phyloP scores from a whole-genome alignment of 2,329 filamentous ascomycete genomes.

The Catunica adiposa region DNA sequence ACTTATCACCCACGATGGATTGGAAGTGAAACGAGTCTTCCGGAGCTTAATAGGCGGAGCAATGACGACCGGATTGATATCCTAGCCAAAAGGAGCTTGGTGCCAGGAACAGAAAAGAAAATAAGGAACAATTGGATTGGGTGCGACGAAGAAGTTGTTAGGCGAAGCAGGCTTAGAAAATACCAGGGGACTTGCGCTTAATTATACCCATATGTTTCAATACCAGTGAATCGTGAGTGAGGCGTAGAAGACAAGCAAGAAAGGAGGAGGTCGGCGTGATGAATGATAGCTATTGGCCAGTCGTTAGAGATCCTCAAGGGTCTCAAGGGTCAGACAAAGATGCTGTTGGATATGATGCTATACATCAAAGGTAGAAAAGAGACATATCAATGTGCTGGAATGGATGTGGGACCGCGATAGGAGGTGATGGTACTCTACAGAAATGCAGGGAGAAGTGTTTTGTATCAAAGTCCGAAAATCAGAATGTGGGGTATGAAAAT shows the following conservation, averaged over 20 bases:
- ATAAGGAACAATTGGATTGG: background rate
- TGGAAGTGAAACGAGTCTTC: background rate
- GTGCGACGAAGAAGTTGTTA: background rate
- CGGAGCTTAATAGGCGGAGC: background rate
- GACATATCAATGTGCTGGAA: background rate
- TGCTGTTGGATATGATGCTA: background rate
- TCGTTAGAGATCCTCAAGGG: background rate
- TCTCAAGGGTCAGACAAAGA: background rate
- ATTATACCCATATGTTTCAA: background rate
- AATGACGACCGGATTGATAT: background rate
- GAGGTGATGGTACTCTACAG: background rate
- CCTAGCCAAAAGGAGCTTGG: background rate
- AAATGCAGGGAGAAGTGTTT: background rate
- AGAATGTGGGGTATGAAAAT: background rate
- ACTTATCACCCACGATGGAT: no score
- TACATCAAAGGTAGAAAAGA: background rate
- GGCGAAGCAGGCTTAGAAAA: background rate
- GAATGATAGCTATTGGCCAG: background rate
- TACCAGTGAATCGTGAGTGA: background rate
- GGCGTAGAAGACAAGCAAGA: background rate
- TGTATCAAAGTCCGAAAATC: background rate
- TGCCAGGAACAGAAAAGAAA: background rate
- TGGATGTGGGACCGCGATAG: background rate
- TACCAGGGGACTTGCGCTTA: background rate
- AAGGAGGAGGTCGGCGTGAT: background rate